Percentiles rank a stretch among this genome's conserved stretches.
phyloP scores from a whole-genome alignment of 139 green algal genomes.

The Chlorokybus atmophyticus region DNA sequence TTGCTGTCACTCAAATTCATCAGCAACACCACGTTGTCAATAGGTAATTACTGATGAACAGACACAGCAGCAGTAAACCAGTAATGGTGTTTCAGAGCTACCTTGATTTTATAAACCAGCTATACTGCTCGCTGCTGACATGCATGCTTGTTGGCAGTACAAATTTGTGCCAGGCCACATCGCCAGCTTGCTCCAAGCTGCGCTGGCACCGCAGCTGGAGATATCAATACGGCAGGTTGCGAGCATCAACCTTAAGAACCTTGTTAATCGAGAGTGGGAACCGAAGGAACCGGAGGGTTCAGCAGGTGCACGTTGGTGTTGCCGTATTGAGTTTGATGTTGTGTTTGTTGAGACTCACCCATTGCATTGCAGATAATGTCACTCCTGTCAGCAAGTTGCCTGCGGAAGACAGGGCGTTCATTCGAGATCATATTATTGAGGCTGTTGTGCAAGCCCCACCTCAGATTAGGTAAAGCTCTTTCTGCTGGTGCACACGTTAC shows the following conservation, averaged over 20 bases:
- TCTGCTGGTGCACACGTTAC: not conserved
- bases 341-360: not conserved
- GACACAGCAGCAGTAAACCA: not conserved
- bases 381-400: not conserved
- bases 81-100: not conserved
- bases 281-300: not conserved
- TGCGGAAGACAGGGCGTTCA: constrained; percentile 53
- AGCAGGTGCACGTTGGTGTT: not conserved
- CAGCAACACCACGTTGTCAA: not conserved
- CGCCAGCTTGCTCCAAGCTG: constrained; percentile 64
- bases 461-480: constrained; percentile 14
- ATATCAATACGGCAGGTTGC: constrained; percentile 65
- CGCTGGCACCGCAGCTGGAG: constrained; percentile 53
- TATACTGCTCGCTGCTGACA: not conserved
- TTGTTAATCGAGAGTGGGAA: constrained; percentile 67
- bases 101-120: not conserved
- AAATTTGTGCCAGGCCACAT: constrained; percentile 39
- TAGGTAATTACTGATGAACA: not conserved
- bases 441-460: constrained; percentile 40
- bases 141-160: constrained; percentile 12
- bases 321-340: not conserved
- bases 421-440: constrained; percentile 62
- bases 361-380: constrained; percentile 1
- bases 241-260: constrained; percentile 89
- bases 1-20: not conserved